Evolutionary conservation across 2,329 filamentous ascomycete species (phyloP).

Genomic region (Ceratocystis papillata): DNA sequence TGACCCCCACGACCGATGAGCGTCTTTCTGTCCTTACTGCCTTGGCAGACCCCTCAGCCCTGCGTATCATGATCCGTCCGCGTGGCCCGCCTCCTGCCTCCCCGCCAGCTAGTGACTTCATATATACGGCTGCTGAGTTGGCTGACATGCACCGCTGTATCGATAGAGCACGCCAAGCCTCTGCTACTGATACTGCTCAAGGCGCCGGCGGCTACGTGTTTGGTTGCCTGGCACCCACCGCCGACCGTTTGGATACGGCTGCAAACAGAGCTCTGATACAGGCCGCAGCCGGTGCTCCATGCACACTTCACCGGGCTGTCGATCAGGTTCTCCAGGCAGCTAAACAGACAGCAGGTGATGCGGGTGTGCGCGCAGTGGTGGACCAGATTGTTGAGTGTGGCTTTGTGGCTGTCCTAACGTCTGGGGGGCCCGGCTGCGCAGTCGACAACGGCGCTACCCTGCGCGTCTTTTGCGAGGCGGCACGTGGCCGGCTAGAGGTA

Average conservation of each 20-base stretch:
- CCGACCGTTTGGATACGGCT: conserved; percentile 30
- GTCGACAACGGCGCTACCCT: conserved; percentile 35
- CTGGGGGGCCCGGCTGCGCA: conserved; percentile 39
- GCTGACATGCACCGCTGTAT: conserved; percentile 34
- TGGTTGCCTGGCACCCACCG: conserved; percentile 8
- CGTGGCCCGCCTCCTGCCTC: conserved; percentile 30
- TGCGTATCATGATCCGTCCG: conserved; percentile 48
- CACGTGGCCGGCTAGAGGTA: conserved; percentile 35
- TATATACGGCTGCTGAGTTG: conserved; percentile 30
- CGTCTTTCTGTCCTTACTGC: conserved; percentile 28
- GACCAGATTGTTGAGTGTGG: conserved; percentile 35
- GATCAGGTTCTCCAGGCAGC: conserved; percentile 36
- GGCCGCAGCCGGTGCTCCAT: conserved; percentile 35
- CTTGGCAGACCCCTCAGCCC: conserved; percentile 15
- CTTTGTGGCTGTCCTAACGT: conserved; percentile 44
- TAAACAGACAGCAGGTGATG: conserved; percentile 12
- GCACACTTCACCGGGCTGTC: conserved; percentile 48
- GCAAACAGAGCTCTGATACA: conserved; percentile 35
- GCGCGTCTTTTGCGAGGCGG: conserved; percentile 30
- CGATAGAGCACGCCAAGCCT: too few species aligned
- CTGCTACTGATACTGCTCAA: too few species aligned
- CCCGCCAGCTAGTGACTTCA: conserved; percentile 16
- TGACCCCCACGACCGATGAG: conserved; percentile 39
- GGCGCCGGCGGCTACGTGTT: conserved; percentile 14
- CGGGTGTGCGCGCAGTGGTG: conserved; percentile 29